These are phyloP conservation scores for Ascodesmis nigricans DNA, from an alignment of 495 filamentous ascomycete genomes.

Conservation along the genomic window DNA sequence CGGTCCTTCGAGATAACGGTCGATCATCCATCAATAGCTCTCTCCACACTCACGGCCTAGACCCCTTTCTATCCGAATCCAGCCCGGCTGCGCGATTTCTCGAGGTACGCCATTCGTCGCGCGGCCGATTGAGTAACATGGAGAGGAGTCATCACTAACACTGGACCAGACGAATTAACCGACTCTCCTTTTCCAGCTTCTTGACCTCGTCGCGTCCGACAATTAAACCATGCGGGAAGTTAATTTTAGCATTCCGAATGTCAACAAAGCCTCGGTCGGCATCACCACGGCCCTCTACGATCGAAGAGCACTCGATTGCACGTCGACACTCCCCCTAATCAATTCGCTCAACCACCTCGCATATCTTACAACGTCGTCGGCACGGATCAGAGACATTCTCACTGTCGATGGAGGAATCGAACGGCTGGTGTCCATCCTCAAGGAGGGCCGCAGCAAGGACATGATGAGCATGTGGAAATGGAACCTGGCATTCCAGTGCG, in stretches of 20 bases:
- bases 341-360: conserved; percentile 97
- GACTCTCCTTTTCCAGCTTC: conserved; percentile 6
- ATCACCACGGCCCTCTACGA: conserved; percentile 98
- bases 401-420: conserved; percentile 97
- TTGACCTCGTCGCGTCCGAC: conserved; percentile 5
- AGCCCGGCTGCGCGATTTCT: no score
- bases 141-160: no score
- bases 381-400: conserved; percentile 87
- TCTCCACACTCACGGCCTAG: no score
- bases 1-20: no score
- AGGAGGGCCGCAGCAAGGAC: conserved; percentile 84
- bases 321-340: conserved; percentile 87
- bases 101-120: no score
- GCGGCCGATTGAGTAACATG: no score
- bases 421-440: conserved; percentile 86
- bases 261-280: conserved; percentile 98
- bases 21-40: no score
- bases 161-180: no score
- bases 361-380: conserved; percentile 95
- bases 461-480: conserved; percentile 99
- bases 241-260: conserved; percentile 98
- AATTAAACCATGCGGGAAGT: conserved; percentile 76
- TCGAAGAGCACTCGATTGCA: conserved; percentile 89
- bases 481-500: conserved; percentile 96
- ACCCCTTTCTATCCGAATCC: no score